Base-by-base conservation (phyloP, 2,329 filamentous ascomycete genomes). In the Oidium heveae region DNA sequence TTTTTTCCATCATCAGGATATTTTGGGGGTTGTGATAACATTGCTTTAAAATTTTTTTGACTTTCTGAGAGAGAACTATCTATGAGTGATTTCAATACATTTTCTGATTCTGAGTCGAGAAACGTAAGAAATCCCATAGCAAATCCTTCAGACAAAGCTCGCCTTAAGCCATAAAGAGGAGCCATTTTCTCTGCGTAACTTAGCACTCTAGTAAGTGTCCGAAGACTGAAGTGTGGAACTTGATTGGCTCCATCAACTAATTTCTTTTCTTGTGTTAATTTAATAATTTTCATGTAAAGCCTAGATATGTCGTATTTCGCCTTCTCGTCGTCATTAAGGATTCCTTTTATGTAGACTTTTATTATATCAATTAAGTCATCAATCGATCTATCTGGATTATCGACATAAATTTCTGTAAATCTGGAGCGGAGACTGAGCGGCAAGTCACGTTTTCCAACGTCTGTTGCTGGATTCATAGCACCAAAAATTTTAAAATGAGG, bases 381-480 rank as follows among this genome's bases (percentile, higher is more conserved):
- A 56, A 86, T 69, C 58, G 94, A 84, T 56, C 74, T 79, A 64
- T 99, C 91, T 0, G 91, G 89, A 60, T 86, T 91, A 55, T 86
- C 79, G 24, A 98, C 87, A 64, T 94, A 98, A 22, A 98, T 73
- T 66, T 99, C 91, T 0, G 91, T 96, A 64, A 99, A 99, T 52
- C 88, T 78, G 9, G 88, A 94, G 55, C 89, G 76, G 46, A 96
- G 78, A 1, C 89, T 88, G 55, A 85, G 79, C 0, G 89, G 87
- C 16, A 99, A 71, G 66, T 98, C 91, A 55, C 89, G 82, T 69
- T 98, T 99, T 57, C 93, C 91, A 55, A 95, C 80, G 69, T 99
- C 91, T 2, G 91, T 98, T 5, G 91, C 91, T 33, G 91, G 91
- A 63, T 99, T 99, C 91, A 99, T 99, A 32, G 93, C 91, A 53